Percentiles rank a stretch among this genome's conserved stretches.
Conservation (phyloP, 169 alveolate species). For the Eimeria mitis region DNA sequence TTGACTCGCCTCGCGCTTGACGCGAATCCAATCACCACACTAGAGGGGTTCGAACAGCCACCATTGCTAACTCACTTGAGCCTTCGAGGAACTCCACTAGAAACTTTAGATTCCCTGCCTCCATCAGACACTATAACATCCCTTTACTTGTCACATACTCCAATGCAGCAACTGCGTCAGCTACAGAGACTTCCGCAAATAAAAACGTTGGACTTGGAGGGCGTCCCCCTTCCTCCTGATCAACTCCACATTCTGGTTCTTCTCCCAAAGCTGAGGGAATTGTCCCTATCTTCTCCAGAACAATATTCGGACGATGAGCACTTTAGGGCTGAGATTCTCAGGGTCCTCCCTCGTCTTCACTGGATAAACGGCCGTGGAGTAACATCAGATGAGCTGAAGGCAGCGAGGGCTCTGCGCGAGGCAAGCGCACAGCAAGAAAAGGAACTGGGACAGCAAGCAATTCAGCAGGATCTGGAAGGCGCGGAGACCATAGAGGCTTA, state of each 20-base stretch:
- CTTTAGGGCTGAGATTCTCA: slow-evolving; percentile 67
- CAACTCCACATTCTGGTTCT: slow-evolving; percentile 41
- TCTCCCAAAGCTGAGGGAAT: slow-evolving; percentile 73
- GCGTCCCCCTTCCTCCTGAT: slow-evolving; percentile 32
- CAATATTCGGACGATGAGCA: slow-evolving; percentile 40
- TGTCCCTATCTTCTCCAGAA: slow-evolving; percentile 60
- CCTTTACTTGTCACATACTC: slow-evolving; percentile 69
- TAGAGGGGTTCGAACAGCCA: slow-evolving; percentile 62
- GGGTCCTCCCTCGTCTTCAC: slow-evolving; percentile 62
- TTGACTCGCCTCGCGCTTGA: slow-evolving; percentile 75
- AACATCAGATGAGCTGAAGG: slow-evolving; percentile 53
- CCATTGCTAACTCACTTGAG: slow-evolving; percentile 74
- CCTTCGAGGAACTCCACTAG: slow-evolving; percentile 57
- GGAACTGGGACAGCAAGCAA: background rate
- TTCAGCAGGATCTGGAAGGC: slow-evolving; percentile 3
- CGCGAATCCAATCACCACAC: slow-evolving; percentile 73
- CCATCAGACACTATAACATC: slow-evolving; percentile 51
- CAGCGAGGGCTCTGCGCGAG: slow-evolving; percentile 66
- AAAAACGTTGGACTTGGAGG: slow-evolving; percentile 55
- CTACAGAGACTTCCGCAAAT: slow-evolving; percentile 55
- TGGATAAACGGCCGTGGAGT: slow-evolving; percentile 76
- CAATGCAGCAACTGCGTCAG: slow-evolving; percentile 51
- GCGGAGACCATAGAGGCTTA: background rate
- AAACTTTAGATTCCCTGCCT: slow-evolving; percentile 52
- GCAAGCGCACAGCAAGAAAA: slow-evolving; percentile 52